Conservation (phyloP, 805 yeast species). For the Lipomyces chichibuensis region DNA sequence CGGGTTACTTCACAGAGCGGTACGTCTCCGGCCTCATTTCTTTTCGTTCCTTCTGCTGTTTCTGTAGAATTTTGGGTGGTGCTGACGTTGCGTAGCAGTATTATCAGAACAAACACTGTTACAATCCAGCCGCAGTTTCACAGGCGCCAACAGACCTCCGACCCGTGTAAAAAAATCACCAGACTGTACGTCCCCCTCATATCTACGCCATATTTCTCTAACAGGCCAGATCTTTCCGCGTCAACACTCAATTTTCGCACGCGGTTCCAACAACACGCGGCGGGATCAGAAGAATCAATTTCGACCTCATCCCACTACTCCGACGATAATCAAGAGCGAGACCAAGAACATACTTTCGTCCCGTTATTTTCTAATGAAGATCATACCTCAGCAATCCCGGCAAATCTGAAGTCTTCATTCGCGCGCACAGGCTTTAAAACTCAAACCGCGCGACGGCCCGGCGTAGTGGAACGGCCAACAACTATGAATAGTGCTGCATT, state of each 20-base stretch:
- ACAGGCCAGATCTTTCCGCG: constrained; percentile 8
- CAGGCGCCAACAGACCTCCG: background rate
- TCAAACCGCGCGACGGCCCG: background rate
- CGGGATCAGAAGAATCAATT: background rate
- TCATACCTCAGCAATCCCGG: background rate
- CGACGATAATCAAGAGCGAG: constrained; percentile 5
- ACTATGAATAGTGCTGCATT: background rate
- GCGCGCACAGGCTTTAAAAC: background rate
- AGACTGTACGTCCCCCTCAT: background rate
- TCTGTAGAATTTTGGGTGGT: background rate
- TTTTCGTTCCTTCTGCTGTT: background rate
- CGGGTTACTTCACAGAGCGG: constrained; percentile 22
- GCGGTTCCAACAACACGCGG: background rate
- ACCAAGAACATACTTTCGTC: background rate
- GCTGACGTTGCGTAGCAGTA: background rate
- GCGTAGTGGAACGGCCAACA: background rate
- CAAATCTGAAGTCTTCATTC: constrained; percentile 2
- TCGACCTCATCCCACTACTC: constrained; percentile 14
- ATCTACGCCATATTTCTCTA: background rate
- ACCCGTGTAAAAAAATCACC: background rate
- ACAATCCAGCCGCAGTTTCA: background rate
- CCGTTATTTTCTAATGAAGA: constrained; percentile 1
- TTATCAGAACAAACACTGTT: background rate
- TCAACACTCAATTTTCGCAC: constrained; percentile 10
- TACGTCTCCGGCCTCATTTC: background rate